phyloP scores from a whole-genome alignment of 441 rosid species.

The Corymbia citriodora region DNA sequence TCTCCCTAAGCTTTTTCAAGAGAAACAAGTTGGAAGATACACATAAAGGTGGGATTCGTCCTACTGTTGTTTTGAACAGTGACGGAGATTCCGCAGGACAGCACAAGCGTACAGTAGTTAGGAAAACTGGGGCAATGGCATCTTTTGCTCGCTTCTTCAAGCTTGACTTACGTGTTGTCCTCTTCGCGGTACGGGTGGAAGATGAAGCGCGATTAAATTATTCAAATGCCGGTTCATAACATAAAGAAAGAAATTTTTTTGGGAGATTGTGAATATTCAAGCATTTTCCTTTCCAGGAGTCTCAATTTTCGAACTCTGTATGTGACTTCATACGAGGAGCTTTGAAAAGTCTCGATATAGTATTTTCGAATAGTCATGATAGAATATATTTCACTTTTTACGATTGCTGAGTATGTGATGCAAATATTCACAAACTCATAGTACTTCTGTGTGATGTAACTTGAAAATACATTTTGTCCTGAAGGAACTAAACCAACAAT shows the following conservation, averaged over 20 bases:
- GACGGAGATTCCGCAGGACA: background rate
- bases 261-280: background rate
- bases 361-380: background rate
- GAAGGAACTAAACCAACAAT: background rate
- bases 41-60: constrained; percentile 4
- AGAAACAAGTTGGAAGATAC: background rate
- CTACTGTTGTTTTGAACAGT: background rate
- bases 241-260: background rate
- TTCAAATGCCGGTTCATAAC: background rate
- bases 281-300: background rate
- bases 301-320: background rate
- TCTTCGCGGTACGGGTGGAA: background rate
- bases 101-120: background rate
- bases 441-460: background rate
- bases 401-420: fast-evolving
- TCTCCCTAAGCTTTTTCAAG: background rate
- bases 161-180: background rate
- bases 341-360: background rate
- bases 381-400: background rate
- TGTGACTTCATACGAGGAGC: fast-evolving
- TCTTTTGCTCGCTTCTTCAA: background rate
- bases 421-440: no score
- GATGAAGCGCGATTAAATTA: background rate
- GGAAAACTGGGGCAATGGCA: background rate
- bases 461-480: background rate